phyloP scores from a whole-genome alignment of 139 green algal genomes.

The Tetradesmus lagerheimii region DNA sequence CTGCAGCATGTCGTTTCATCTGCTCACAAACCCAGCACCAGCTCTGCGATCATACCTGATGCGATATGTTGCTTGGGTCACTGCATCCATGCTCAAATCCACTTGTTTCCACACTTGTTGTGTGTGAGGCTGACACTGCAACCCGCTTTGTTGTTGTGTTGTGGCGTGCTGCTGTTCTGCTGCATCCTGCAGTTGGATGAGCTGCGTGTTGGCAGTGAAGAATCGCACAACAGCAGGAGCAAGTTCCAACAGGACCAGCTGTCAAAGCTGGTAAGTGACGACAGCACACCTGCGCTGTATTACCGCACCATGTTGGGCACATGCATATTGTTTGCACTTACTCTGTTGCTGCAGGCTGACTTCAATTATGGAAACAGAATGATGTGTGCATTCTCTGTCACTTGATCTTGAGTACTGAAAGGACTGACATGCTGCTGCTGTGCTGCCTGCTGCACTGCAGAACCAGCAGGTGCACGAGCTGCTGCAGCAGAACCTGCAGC shows the following conservation, averaged over 20 bases:
- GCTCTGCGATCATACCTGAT: neutral
- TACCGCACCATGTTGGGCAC: neutral
- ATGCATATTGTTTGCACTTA: neutral
- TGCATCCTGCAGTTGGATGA: neutral
- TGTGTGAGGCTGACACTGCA: neutral
- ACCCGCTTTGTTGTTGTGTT: neutral
- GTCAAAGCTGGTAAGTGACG: neutral
- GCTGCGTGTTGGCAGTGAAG: neutral
- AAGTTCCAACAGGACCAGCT: neutral
- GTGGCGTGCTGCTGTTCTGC: neutral
- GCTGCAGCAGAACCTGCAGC: slow-evolving; percentile 10
- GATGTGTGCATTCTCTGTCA: neutral
- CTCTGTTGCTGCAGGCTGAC: neutral
- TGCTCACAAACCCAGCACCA: neutral
- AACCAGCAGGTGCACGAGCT: slow-evolving; percentile 15
- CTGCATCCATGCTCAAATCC: neutral
- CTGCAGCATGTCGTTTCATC: neutral
- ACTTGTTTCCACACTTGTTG: neutral
- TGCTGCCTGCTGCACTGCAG: neutral
- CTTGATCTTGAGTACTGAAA: neutral
- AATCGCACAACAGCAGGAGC: neutral
- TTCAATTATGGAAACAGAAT: neutral
- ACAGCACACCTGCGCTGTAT: neutral
- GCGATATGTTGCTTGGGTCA: neutral
- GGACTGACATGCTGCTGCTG: neutral